Evolutionary conservation across 2,329 filamentous ascomycete species (phyloP).

Genomic region (Penicillium sp.): DNA sequence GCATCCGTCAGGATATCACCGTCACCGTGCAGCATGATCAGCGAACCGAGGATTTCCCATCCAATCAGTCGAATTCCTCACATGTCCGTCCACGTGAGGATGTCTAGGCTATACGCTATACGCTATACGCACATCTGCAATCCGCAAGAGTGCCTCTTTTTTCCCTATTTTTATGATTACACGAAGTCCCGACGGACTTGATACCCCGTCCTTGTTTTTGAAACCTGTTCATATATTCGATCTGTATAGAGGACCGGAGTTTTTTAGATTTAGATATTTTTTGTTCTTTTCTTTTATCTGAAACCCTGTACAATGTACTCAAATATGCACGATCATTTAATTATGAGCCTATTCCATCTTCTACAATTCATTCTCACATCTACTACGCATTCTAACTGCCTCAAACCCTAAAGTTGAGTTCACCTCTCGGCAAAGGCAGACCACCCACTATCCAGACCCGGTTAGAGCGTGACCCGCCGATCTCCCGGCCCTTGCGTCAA

Average conservation of each 20-base stretch:
- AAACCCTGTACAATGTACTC: neutral
- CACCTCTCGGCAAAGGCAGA: neutral
- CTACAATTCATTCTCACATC: neutral
- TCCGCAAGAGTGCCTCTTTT: neutral
- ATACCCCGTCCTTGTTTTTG: slow-evolving; percentile 16
- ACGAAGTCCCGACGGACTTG: slow-evolving; percentile 16
- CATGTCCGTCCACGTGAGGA: slow-evolving; percentile 14
- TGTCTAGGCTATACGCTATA: slow-evolving; percentile 9
- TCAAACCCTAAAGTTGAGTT: neutral
- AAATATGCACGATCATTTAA: neutral
- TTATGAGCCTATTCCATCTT: neutral
- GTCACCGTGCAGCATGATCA: slow-evolving; percentile 30
- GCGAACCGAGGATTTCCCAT: slow-evolving; percentile 12
- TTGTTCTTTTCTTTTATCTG: neutral
- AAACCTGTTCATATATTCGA: neutral
- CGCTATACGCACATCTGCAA: neutral
- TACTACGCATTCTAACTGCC: neutral
- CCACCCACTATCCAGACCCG: neutral
- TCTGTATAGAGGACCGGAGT: neutral
- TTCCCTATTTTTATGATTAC: slow-evolving; percentile 7
- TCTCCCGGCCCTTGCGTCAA: slow-evolving; percentile 25
- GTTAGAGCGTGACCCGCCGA: slow-evolving; percentile 11
- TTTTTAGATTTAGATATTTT: neutral
- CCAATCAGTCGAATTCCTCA: slow-evolving; percentile 11
- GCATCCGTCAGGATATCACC: slow-evolving; percentile 43